Percentiles rank a stretch among this genome's conserved stretches.
Evolutionary conservation across 2,329 filamentous ascomycete species (phyloP).

Genomic region (Diaporthe ilicicola): DNA sequence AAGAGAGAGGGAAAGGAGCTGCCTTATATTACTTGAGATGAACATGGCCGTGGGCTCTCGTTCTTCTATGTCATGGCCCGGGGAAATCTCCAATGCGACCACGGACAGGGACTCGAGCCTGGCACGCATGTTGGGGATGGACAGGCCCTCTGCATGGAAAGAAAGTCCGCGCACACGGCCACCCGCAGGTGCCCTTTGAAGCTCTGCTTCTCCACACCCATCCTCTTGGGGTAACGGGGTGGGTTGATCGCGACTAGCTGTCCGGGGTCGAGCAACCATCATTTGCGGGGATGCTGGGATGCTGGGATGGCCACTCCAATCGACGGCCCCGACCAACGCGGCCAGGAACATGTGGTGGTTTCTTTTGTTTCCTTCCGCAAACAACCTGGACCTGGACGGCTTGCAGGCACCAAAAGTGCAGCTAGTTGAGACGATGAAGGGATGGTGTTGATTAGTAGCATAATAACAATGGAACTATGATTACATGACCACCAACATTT

Average conservation of each 20-base stretch:
- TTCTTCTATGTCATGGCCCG: constrained; percentile 12
- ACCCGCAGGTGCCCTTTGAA: constrained; percentile 12
- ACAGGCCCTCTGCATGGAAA: neutral
- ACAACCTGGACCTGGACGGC: constrained; percentile 5
- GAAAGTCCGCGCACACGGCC: constrained; percentile 5
- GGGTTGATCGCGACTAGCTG: constrained; percentile 9
- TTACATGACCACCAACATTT: neutral
- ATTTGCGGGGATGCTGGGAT: constrained; percentile 18
- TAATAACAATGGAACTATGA: neutral
- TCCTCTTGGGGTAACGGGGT: neutral
- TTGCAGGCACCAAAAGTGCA: neutral
- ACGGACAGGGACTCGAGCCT: constrained; percentile 19
- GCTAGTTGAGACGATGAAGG: constrained; percentile 2
- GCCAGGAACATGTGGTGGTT: constrained; percentile 22
- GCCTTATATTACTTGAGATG: neutral
- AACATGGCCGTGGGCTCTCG: neutral
- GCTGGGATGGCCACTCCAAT: constrained; percentile 10
- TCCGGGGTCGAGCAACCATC: constrained; percentile 16
- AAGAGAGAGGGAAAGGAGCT: neutral
- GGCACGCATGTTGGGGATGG: constrained; percentile 9
- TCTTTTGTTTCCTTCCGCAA: constrained; percentile 4
- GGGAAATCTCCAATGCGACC: constrained; percentile 19
- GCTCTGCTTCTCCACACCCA: constrained; percentile 16
- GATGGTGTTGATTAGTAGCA: neutral
- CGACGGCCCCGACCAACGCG: constrained; percentile 10